Evolutionary conservation across 306 rosid species (phyloP).

Genomic region (Rosa multiflora): DNA sequence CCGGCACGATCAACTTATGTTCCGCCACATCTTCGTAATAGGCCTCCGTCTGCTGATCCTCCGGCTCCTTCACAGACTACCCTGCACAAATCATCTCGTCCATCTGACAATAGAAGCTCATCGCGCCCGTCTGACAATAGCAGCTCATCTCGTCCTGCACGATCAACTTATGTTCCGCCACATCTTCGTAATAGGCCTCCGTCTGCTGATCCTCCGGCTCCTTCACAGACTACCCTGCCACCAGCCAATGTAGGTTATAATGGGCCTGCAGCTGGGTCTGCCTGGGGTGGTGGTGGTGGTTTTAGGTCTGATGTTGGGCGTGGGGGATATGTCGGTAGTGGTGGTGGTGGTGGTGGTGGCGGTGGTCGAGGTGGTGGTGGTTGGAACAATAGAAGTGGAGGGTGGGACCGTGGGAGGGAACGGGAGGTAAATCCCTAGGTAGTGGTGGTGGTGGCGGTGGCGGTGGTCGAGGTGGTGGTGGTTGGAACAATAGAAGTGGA

Average conservation of each 20-base stretch:
- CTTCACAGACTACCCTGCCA: constrained; percentile 25
- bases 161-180: constrained; percentile 67
- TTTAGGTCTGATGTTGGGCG: constrained; percentile 45
- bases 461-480: constrained; percentile 31
- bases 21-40: constrained; percentile 78
- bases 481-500: constrained; percentile 51
- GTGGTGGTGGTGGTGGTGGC: constrained; percentile 22
- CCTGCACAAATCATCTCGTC: constrained; percentile 16
- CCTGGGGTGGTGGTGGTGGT: constrained; percentile 42
- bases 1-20: constrained; percentile 56
- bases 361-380: constrained; percentile 35
- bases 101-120: constrained; percentile 23
- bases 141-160: constrained; percentile 34
- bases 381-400: constrained; percentile 51
- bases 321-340: constrained; percentile 35
- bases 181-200: constrained; percentile 66
- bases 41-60: constrained; percentile 43
- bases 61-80: constrained; percentile 28
- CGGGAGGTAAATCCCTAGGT: constrained; percentile 76
- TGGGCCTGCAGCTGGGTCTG: constrained; percentile 37
- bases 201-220: constrained; percentile 41
- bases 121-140: constrained; percentile 17
- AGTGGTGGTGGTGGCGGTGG: constrained; percentile 24
- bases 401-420: constrained; percentile 60
- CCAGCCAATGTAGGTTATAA: constrained; percentile 32